A percentile compares a stretch with the other conserved stretches of the same genome.
These are phyloP conservation scores for Paracamarosporium sp. DNA, from an alignment of 2,329 filamentous ascomycete species.

Conservation along the genomic window DNA sequence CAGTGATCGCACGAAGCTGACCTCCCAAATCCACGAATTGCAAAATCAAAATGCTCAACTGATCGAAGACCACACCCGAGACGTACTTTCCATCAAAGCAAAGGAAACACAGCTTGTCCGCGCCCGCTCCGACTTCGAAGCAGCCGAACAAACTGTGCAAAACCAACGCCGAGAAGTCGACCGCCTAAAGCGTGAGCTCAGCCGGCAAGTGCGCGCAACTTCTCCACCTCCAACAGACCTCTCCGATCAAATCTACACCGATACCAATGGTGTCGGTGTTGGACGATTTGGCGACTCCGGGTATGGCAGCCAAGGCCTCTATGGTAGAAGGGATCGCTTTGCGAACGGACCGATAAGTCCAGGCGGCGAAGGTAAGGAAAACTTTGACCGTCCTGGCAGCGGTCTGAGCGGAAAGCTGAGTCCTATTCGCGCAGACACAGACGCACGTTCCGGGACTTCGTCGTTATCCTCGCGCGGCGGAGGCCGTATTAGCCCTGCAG, in stretches of 20 bases:
- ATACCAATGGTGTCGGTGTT: conserved; percentile 65
- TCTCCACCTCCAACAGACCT: conserved; percentile 62
- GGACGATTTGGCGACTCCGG: conserved; percentile 43
- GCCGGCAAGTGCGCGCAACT: conserved; percentile 58
- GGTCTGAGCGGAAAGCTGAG: conserved; percentile 49
- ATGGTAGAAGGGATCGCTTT: conserved; percentile 37
- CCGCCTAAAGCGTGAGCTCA: conserved; percentile 84
- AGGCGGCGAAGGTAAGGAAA: conserved; percentile 57
- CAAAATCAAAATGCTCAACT: conserved; percentile 96
- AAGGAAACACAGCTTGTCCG: conserved; percentile 97
- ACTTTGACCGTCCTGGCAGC: conserved; percentile 46
- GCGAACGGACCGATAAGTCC: conserved; percentile 40
- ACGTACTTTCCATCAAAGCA: conserved; percentile 95
- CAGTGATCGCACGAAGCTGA: conserved; percentile 79
- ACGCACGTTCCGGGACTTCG: conserved; percentile 36
- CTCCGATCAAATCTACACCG: conserved; percentile 59
- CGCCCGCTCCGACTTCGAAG: conserved; percentile 86
- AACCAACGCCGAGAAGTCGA: conserved; percentile 88
- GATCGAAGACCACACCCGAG: conserved; percentile 95
- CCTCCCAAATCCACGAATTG: conserved; percentile 88
- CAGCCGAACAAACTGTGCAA: conserved; percentile 84
- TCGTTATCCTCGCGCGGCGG: conserved; percentile 42
- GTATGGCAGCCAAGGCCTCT: conserved; percentile 50
- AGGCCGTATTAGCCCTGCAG: conserved; percentile 41
- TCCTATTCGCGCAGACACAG: conserved; percentile 44